Base-by-base conservation (phyloP, 805 yeast species). In the Monosporozyma siamensis region DNA sequence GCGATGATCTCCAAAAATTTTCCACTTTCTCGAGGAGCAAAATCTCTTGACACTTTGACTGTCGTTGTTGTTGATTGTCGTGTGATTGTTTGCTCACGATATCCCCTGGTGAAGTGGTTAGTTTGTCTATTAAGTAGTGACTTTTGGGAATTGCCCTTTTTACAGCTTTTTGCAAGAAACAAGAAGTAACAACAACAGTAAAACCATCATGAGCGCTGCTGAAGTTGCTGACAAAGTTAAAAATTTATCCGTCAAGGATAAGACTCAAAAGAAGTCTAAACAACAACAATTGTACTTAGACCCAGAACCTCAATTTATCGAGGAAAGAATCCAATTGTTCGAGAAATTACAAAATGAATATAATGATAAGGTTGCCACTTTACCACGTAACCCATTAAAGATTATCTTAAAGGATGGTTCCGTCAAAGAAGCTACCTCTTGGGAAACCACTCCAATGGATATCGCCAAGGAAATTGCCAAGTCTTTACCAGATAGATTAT, bases 381-480 rank as follows among this genome's bases (percentile, higher is more conserved):
- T 74, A 69, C 69, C 70, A 41, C 75, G 79, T 42, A 77, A 69
- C 21, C 73, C 86, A 37, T 80, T 92, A 63, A 75, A 75, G 52
- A 74, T 92, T 61, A 83, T 95, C 41, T 72, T 90, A 64, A 85
- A 82, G 61, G 97, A 90, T 55, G 97, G 97, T 41, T 65, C 84
- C 29, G 66, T 75, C 44, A 80, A 82, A 63, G 81, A 74, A 52
- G 98, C 86, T 48, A 75, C 75, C 22, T 70, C 95, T 4, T 92
- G 81, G 80, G 96, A 89, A 64, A 88, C 97, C 40, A 70, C 88
- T 22, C 98, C 98, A 37, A 65, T 85, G 65, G 82, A 78, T 41
- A 83, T 90, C 50, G 97, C 97, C 40, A 73, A 71, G 54, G 78
- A 65, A 44, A 88, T 90, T 55, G 87, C 95, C 51, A 84, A 85